These are phyloP conservation scores for Lomentospora prolificans DNA, from an alignment of 2,329 filamentous ascomycete species.

Conservation along the genomic window DNA sequence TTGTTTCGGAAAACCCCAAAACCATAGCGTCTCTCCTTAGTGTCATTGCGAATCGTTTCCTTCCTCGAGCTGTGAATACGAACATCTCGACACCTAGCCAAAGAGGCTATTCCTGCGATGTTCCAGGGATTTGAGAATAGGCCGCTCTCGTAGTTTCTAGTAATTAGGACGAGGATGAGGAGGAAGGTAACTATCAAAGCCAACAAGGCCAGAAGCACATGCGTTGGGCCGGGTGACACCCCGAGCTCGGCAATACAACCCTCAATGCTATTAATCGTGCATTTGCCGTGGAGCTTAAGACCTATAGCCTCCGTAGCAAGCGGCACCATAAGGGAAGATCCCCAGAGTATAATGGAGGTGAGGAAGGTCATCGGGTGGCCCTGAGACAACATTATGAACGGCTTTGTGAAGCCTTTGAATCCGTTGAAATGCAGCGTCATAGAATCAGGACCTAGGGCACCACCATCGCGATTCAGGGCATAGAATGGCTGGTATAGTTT, in stretches of 20 bases:
- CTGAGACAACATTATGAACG: constrained; percentile 22
- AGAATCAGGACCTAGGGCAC: constrained; percentile 29
- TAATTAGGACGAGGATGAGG: constrained; percentile 16
- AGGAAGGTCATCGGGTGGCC: constrained; percentile 27
- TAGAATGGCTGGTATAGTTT: constrained; percentile 35
- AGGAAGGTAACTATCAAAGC: constrained; percentile 21
- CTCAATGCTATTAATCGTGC: constrained; percentile 18
- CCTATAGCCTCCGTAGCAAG: constrained; percentile 29
- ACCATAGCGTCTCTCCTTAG: constrained; percentile 16
- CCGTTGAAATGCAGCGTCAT: constrained; percentile 31
- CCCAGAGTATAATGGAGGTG: constrained; percentile 24
- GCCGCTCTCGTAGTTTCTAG: constrained; percentile 26
- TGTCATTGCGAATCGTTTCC: constrained; percentile 11
- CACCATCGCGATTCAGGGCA: constrained; percentile 24
- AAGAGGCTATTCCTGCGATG: constrained; percentile 24
- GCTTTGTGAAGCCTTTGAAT: constrained; percentile 23
- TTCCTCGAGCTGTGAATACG: constrained; percentile 15
- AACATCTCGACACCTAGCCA: constrained; percentile 21
- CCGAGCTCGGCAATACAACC: constrained; percentile 25
- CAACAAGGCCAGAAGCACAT: constrained; percentile 23
- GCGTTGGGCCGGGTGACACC: constrained; percentile 21
- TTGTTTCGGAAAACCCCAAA: constrained; percentile 19
- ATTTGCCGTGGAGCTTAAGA: constrained; percentile 26
- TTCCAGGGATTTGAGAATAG: constrained; percentile 30
- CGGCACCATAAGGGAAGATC: constrained; percentile 25